These are phyloP conservation scores for Tillandsia fasciculata DNA, from an alignment of 176 grass and related monocot species.

Conservation along the genomic window DNA sequence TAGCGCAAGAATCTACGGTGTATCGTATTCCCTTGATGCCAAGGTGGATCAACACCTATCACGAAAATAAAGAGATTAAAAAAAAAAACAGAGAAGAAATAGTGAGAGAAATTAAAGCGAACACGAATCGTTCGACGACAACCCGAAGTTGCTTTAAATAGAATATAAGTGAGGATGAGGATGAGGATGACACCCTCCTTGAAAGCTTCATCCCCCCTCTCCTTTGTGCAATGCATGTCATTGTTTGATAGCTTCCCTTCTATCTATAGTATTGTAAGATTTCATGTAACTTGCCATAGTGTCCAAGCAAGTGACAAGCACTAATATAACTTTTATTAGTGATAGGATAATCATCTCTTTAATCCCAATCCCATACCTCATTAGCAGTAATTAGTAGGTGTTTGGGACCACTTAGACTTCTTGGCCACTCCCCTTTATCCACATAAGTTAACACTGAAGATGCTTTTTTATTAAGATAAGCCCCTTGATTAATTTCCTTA, in stretches of 20 bases:
- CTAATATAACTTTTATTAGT: conserved; percentile 13
- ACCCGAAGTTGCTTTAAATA: not conserved
- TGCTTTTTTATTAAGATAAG: not conserved
- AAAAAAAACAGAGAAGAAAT: too few species aligned
- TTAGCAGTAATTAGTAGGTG: not conserved
- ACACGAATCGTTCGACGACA: conserved; percentile 5
- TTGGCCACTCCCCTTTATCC: not conserved
- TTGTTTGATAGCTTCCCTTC: not conserved
- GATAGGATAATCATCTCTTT: conserved; percentile 20
- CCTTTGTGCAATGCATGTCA: not conserved
- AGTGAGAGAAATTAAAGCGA: not conserved
- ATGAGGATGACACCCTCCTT: not conserved
- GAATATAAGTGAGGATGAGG: conserved; percentile 2
- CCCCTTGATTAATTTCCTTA: too few species aligned
- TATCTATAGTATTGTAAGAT: not conserved
- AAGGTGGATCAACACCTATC: conserved; percentile 3
- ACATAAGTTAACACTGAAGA: not conserved
- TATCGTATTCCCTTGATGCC: not conserved
- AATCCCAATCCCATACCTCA: not conserved
- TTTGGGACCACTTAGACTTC: not conserved
- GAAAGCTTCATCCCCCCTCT: not conserved
- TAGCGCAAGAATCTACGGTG: not conserved
- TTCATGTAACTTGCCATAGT: conserved; percentile 1
- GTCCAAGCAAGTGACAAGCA: conserved; percentile 2
- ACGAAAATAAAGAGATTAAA: too few species aligned